These are phyloP conservation scores for Stylosanthes scabra DNA, from an alignment of 331 rosid genomes.

Conservation along the genomic window DNA sequence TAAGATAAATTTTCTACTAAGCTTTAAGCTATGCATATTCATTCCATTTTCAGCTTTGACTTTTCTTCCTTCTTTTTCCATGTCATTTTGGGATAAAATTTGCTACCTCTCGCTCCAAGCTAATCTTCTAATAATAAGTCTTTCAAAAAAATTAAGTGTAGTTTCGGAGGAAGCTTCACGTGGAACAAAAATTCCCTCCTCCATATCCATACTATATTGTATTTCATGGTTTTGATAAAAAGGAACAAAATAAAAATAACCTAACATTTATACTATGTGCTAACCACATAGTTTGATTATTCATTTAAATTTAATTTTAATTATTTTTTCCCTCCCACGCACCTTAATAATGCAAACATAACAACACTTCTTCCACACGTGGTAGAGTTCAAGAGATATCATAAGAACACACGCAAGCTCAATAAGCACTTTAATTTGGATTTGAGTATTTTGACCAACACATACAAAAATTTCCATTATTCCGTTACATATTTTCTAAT, in stretches of 20 bases:
- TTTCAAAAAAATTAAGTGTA: conserved; percentile 16
- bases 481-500: not conserved
- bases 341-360: not conserved
- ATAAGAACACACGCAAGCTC: conserved; percentile 43
- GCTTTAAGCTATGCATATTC: too few relatives aligned
- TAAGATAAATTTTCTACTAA: not conserved
- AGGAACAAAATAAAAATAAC: not conserved
- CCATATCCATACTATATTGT: not conserved
- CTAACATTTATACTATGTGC: not conserved
- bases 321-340: too few relatives aligned
- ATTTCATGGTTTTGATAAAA: not conserved
- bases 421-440: not conserved
- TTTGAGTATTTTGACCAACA: conserved; percentile 24
- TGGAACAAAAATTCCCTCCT: not conserved
- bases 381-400: not conserved
- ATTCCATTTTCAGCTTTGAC: conserved; percentile 8
- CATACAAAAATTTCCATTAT: not conserved
- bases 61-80: conserved; percentile 16
- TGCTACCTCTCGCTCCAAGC: not conserved
- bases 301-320: too few relatives aligned
- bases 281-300: too few relatives aligned
- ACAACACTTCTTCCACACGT: not conserved
- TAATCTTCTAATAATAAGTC: not conserved
- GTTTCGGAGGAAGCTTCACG: conserved; percentile 31
- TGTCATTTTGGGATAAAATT: not conserved